Base-by-base conservation (phyloP, 768 basidiomycete genomes). In the Panus rudis region DNA sequence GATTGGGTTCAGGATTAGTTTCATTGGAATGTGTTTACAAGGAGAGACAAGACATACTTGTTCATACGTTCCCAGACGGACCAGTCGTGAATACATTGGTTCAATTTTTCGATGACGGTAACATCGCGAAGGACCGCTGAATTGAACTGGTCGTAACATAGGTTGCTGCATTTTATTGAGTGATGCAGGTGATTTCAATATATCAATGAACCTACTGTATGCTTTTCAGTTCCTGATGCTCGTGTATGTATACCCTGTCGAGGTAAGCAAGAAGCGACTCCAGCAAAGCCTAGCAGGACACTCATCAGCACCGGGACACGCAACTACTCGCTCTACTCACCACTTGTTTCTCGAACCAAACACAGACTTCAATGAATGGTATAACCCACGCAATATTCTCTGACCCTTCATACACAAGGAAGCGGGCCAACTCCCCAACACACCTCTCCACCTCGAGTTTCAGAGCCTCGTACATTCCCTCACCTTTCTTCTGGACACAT, bases 181-280 rank as follows among this genome's bases (percentile, higher is more conserved):
- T 41, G 37, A 45, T 22, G 42, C 25, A 39, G n/a, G 43, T 31
- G 21, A n/a, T n/a, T n/a, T n/a, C n/a, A n/a, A n/a, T n/a, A n/a
- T n/a, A n/a, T n/a, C 4, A 20, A 3, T 25, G 20, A 40, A 57
- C 69, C 17, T 49, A 83, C 84, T 62, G 70, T 35, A 81, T 71
- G 12, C 59, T 63, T 6, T 53, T 52, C 12, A 67, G 43, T 11
- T 64, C 60, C 21, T 64, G 61, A 24, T 70, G 60, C 30, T 65
- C 63, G 0, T 58, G 53, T 8, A 86, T 69, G 50, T 80, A 88
- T 0, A 71, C 69, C 54, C 83, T 76, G 55, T 92, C 86, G 39
- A 91, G 61, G 57, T 81, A 84, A 3, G 84, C 75, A 40, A 89
- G 61, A 20, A 89, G 61, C 0, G 81, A 81, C 48, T 73, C 63